Percentiles rank a stretch among this genome's conserved stretches.
Conservation (phyloP, 73 alveolate species). For the Paramecium caudatum region DNA sequence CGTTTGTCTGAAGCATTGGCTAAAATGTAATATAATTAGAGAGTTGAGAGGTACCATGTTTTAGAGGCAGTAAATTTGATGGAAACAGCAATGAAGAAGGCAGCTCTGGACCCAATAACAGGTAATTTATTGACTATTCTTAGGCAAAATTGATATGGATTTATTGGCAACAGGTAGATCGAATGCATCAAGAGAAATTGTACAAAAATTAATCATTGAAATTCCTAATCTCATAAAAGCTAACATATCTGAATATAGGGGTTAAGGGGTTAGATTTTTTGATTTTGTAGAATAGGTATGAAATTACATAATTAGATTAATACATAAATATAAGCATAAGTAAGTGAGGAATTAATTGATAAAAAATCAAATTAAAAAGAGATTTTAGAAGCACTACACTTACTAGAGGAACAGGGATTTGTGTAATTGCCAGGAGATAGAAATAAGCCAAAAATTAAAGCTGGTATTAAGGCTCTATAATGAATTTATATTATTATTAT, state of each 20-base stretch:
- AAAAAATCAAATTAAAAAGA: conserved; percentile 26
- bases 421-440: conserved; percentile 60
- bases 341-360: not conserved
- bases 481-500: conserved; percentile 23
- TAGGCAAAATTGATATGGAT: conserved; percentile 75
- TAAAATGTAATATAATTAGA: conserved; percentile 59
- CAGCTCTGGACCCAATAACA: conserved; percentile 75
- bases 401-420: conserved; percentile 45
- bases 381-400: conserved; percentile 36
- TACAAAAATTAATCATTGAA: conserved; percentile 4
- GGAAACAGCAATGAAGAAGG: conserved; percentile 73
- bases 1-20: conserved; percentile 96
- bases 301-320: not conserved
- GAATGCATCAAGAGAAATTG: conserved; percentile 48
- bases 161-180: conserved; percentile 76
- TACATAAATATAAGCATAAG: not conserved
- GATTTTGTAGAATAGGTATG: conserved; percentile 48
- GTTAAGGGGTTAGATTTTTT: conserved; percentile 52
- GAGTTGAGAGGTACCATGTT: conserved; percentile 55
- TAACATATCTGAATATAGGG: conserved; percentile 1
- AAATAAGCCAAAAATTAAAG: conserved; percentile 58
- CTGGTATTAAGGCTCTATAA: conserved; percentile 61
- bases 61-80: conserved; percentile 71
- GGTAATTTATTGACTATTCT: not conserved
- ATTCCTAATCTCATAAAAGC: conserved; percentile 32